Evolutionary conservation across 2,329 filamentous ascomycete genomes (phyloP), one percentile per base, ranked within the genome.

Genomic region (Xylogone sp.): DNA sequence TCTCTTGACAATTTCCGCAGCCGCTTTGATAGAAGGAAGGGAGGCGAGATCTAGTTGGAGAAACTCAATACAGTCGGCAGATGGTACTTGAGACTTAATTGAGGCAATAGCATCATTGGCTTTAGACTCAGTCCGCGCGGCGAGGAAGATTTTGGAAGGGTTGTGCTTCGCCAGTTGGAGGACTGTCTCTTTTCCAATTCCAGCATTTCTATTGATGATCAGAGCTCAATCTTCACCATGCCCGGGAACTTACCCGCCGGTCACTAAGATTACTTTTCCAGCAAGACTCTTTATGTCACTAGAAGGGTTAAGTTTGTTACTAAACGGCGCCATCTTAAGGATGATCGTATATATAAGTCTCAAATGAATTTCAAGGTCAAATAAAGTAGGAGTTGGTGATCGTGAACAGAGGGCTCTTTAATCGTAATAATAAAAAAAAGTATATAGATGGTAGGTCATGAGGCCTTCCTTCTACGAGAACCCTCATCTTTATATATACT

Each of bases 21-120:
- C 73, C 0, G 73, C 72, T 9, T 62, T 53, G 54, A 80, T 64
- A 3, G 71, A 75, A 3, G 63, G 62, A 7, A 78, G 64, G 4
- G 71, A 75, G 1, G 66, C 49, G 19, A 80, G 68, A 55, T 78
- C 75, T 48, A 76, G 65, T 42, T 72, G 54, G 22, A 78, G 59
- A 47, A 73, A 69, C 13, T 58, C 62, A 18, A 69, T 50, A n/a
- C n/a, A n/a, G 21, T 56, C 50, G 20, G 59, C 58, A 18, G 48
- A 48, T 13, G 63, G 57, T 47, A 48, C 52, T 18, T 43, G 53
- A 8, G 47, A 51, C 43, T 62, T 58, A 54, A 75, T 68, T 24
- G 72, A 66, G 9, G 65, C 56, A 51, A 71, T 71, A 18, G 71
- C 64, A 18, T 61, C 68, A 10, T 70, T 63, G 19, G 62, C 66